Evolutionary conservation across 75 land plant species (phyloP).

Genomic region (Pinus albicaulis): DNA sequence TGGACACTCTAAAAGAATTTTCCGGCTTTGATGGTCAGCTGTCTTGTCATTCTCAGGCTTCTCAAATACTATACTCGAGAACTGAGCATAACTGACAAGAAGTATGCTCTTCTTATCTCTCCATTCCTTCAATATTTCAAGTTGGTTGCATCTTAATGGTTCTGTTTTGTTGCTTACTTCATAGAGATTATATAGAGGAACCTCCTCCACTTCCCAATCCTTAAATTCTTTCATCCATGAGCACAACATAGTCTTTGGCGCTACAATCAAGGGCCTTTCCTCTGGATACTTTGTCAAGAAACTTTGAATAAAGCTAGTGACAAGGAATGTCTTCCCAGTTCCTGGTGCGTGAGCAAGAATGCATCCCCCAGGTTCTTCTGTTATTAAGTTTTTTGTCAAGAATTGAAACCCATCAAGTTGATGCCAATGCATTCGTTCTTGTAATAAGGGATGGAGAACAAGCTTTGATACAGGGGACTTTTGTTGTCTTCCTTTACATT

Average conservation of each 20-base stretch:
- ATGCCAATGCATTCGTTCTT: slow-evolving; percentile 62
- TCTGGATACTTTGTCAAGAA: slow-evolving; percentile 65
- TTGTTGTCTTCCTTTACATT: too few species aligned
- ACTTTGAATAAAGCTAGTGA: slow-evolving; percentile 81
- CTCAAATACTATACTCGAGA: slow-evolving; percentile 50
- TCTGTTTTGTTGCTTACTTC: slow-evolving; percentile 45
- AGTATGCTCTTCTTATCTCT: slow-evolving; percentile 58
- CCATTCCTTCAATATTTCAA: slow-evolving; percentile 72
- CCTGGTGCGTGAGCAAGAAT: slow-evolving; percentile 98
- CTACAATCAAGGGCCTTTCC: slow-evolving; percentile 72
- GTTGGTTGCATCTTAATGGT: slow-evolving; percentile 47
- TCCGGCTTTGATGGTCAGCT: slow-evolving; percentile 36
- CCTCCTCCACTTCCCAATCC: slow-evolving; percentile 79
- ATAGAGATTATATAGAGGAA: slow-evolving; percentile 55
- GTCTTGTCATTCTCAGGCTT: slow-evolving; percentile 10
- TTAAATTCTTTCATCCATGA: slow-evolving; percentile 85
- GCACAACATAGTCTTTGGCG: slow-evolving; percentile 77
- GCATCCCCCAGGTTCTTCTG: slow-evolving; percentile 82
- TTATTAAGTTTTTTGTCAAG: slow-evolving; percentile 52
- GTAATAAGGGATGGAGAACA: slow-evolving; percentile 55
- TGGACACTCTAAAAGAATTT: slow-evolving; percentile 56
- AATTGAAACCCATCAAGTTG: slow-evolving; percentile 85
- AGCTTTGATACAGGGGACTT: neutral
- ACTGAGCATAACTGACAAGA: slow-evolving; percentile 79
- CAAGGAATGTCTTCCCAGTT: slow-evolving; percentile 88